Evolutionary conservation across 2,329 filamentous ascomycete genomes (phyloP), one percentile per base, ranked within the genome.

Genomic region (Fusarium ambrosium): DNA sequence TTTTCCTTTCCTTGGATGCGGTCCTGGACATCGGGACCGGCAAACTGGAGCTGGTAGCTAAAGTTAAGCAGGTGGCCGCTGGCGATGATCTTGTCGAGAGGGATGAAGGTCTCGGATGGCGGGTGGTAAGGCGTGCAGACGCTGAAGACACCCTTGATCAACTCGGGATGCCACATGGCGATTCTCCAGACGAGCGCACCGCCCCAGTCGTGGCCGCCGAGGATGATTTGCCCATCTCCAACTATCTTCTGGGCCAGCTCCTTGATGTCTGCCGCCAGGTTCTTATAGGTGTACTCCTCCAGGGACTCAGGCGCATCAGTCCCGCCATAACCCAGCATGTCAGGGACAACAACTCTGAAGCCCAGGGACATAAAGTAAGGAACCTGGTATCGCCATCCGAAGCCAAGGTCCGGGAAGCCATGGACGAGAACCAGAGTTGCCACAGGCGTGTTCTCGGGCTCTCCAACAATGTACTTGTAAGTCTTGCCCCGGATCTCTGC

Each of bases 151-250:
- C 92, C 92, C 43, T 88, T 89, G 73, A 98, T 86, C 14, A 97
- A 86, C 45, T 91, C 84, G 0, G 94, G 94, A 78, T 95, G 87
- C 88, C 91, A 94, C 72, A 93, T 88, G 16, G 92, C 91, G 67
- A 93, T 85, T 64, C 95, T 91, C 87, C 94, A 97, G 64, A 93
- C 92, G 32, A 95, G 86, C 4, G 88, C 87, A 77, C 94, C 95
- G 81, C 96, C 96, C 94, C 96, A 98, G 84, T 98, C 96, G 84
- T 98, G 96, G 9, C 95, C 96, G 59, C 95, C 95, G 16, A 98
- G 88, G 66, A 98, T 92, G 79, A 98, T 92, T 66, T 84, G 84
- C 10, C 80, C 80, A 82, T 86, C 63, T 63, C 86, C 83, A 32
- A 85, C 84, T 64, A 86, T 84, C 72, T 92, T 88, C 69, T 85